Percentiles rank a stretch among this genome's conserved stretches.
Conservation (phyloP, 495 filamentous ascomycete genomes). For the Penicillium coprophilum region DNA sequence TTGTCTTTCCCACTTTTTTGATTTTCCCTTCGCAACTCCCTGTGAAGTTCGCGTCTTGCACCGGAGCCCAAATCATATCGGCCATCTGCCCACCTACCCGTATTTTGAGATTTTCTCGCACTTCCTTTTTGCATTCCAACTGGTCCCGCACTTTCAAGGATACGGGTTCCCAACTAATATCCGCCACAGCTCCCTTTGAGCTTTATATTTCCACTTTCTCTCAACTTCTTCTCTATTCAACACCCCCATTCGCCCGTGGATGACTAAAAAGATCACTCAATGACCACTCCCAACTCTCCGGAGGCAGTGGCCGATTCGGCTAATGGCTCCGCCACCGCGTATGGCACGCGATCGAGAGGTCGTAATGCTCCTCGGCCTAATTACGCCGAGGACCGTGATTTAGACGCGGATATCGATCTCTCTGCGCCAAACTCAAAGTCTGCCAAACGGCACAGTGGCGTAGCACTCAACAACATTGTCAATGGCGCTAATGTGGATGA, state of each 20-base stretch:
- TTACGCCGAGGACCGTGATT: constrained; percentile 94
- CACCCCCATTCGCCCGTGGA: constrained; percentile 21
- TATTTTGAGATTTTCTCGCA: constrained; percentile 30
- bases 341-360: constrained; percentile 94
- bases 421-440: constrained; percentile 47
- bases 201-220: not conserved
- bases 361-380: constrained; percentile 83
- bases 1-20: constrained; percentile 23
- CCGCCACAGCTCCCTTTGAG: constrained; percentile 16
- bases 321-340: constrained; percentile 59
- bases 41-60: constrained; percentile 9
- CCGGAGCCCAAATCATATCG: constrained; percentile 7
- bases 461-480: constrained; percentile 25
- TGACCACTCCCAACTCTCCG: constrained; percentile 52
- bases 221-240: constrained; percentile 22
- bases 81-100: constrained; percentile 12
- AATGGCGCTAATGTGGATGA: constrained; percentile 46
- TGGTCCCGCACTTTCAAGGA: constrained; percentile 19
- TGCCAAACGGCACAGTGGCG: constrained; percentile 40
- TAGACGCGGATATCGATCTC: constrained; percentile 76
- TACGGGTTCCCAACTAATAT: constrained; percentile 10
- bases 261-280: constrained; percentile 46
- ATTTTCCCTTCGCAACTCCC: constrained; percentile 20
- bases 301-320: constrained; percentile 44
- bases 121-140: constrained; percentile 14